Evolutionary conservation across 345 rosid genomes (phyloP), one percentile per base, ranked within the genome.

Genomic region (Salix koriyanagi): DNA sequence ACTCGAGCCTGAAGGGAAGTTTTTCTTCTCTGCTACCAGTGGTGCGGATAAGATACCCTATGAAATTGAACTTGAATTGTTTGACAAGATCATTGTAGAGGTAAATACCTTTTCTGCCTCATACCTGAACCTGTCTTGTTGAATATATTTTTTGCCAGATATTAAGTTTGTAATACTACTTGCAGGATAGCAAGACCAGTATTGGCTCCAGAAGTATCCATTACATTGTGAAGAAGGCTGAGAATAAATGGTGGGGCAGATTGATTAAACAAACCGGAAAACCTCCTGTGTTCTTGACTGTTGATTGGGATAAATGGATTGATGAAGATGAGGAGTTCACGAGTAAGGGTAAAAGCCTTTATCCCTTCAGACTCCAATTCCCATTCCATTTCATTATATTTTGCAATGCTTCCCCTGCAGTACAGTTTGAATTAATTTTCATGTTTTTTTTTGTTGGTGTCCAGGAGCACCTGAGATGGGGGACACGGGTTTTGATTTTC

Each of bases 261-360:
- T 75, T 90, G 79, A 65, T 83, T 44, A 86, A 83, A 34, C 83
- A 78, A 41, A 85, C 73, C 65, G 91, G 89, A 48, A 88, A 80
- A 72, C 76, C 89, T 41, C 91, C 91, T 4, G 77, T 80, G 71
- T 90, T 69, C 78, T 58, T 87, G 77, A 86, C 83, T 79, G 88
- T 87, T 78, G 90, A 88, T 75, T 88, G 93, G 90, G 90, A 88
- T 69, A 81, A 84, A 83, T 90, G 91, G 93, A 81, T 90, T 37
- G 87, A 90, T 73, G 89, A 86, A 78, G 90, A 88, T 56, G 91
- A 87, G 71, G 93, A 82, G 83, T 65, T 67, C 61, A 83, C 61
- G 14, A 23, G 36, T 10, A 79, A 72, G 69, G 1, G 87, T 79
- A 67, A 36, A 36, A 82, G 82, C 65, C 42, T 13, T 23, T 23